phyloP scores from a whole-genome alignment of 768 basidiomycete species.

The Russula foetens region DNA sequence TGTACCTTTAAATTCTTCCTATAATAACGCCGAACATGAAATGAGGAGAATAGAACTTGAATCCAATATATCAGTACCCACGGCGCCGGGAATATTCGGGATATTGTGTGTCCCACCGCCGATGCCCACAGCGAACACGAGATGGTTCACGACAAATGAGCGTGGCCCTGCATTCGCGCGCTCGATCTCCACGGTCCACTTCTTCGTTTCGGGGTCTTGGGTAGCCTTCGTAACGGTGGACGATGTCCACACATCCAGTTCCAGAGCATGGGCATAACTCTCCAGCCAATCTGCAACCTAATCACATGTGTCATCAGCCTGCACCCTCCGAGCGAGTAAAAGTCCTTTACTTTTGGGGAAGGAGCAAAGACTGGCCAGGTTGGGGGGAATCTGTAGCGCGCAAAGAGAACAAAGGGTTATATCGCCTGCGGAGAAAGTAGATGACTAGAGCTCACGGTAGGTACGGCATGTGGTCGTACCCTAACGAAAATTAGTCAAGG shows the following conservation, averaged over 20 bases:
- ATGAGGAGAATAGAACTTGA: not conserved
- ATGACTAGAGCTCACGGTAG: conserved; percentile 19
- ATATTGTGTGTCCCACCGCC: conserved; percentile 28
- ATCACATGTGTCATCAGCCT: not conserved
- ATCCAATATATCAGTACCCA: not conserved
- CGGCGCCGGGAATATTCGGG: conserved; percentile 22
- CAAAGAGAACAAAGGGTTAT: not conserved
- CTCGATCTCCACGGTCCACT: conserved; percentile 18
- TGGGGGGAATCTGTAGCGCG: conserved; percentile 25
- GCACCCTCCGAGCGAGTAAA: not conserved
- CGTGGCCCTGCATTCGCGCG: conserved; percentile 8
- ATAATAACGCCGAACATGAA: not conserved
- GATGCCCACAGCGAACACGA: conserved; percentile 29
- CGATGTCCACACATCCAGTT: conserved; percentile 58
- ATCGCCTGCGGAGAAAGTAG: not conserved
- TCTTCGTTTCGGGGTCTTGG: conserved; percentile 19
- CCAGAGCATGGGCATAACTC: conserved; percentile 48
- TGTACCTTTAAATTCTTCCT: conserved; percentile 30
- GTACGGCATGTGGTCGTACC: conserved; percentile 50
- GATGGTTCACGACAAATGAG: conserved; percentile 22
- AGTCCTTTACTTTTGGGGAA: conserved; percentile 24
- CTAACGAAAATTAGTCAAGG: conserved; percentile 22
- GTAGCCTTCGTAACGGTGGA: conserved; percentile 17
- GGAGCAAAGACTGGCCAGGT: conserved; percentile 28
- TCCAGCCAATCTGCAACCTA: conserved; percentile 64